Evolutionary conservation across 108 stramenopile species (phyloP).

Genomic region (Cyclostephanos invisitatus): DNA sequence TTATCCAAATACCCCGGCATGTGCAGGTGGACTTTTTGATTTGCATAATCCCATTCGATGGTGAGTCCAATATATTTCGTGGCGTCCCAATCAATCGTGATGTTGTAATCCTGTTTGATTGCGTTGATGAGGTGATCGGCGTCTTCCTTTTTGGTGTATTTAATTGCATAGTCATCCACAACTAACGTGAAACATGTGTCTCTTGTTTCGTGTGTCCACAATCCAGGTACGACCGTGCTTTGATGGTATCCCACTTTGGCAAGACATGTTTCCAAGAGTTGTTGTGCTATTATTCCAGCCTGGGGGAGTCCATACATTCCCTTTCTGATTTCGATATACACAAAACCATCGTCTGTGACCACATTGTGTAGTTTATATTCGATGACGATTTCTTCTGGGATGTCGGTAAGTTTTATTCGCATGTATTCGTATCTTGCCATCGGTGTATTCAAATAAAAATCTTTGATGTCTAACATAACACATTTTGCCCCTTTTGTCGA

Average conservation of each 20-base stretch:
- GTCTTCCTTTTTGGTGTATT: background rate
- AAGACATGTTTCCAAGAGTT: background rate
- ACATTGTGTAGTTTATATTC: no score
- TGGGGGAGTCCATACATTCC: no score
- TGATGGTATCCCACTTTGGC: background rate
- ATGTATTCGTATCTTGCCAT: background rate
- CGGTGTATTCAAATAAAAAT: no score
- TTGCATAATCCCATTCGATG: background rate
- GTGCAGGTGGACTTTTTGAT: background rate
- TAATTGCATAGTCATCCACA: background rate
- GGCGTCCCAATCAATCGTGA: background rate
- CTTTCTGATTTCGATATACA: no score
- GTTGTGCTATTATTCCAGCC: background rate
- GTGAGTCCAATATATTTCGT: background rate
- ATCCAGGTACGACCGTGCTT: background rate
- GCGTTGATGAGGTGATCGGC: background rate
- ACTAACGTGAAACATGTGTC: background rate
- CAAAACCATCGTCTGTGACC: no score
- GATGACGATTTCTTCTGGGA: background rate
- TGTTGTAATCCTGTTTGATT: background rate
- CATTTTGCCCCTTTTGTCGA: no score
- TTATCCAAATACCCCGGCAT: background rate
- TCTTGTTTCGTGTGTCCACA: background rate
- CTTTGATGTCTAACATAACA: no score
- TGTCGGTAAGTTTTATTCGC: no score